Percentiles rank a stretch among this genome's conserved stretches.
phyloP scores from a whole-genome alignment of 768 basidiomycete genomes.

The Austroboletus eburneus region DNA sequence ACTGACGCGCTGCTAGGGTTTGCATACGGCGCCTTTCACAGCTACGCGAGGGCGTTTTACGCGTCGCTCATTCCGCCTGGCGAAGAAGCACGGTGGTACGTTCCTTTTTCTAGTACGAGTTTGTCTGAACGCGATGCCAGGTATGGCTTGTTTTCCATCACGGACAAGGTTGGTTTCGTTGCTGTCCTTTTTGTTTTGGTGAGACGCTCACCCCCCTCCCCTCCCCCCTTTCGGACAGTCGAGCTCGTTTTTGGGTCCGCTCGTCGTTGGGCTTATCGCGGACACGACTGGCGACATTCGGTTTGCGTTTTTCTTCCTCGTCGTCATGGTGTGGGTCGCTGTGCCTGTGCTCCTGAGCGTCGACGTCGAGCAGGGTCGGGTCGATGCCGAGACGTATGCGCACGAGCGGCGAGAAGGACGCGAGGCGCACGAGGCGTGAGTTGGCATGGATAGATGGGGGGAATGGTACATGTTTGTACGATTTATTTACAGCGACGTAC shows the following conservation, averaged over 20 bases:
- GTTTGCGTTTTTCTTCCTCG: slow-evolving; percentile 85
- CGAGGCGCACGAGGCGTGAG: not conserved
- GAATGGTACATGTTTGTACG: not conserved
- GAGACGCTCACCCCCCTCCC: too few relatives aligned
- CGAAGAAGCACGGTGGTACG: slow-evolving; percentile 86
- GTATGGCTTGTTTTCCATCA: slow-evolving; percentile 84
- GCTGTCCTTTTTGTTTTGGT: too few relatives aligned
- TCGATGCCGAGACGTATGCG: slow-evolving; percentile 42
- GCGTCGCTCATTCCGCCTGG: slow-evolving; percentile 82
- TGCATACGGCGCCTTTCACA: slow-evolving; percentile 88
- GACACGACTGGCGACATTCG: slow-evolving; percentile 91
- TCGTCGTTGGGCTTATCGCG: slow-evolving; percentile 83
- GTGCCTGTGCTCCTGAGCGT: slow-evolving; percentile 73
- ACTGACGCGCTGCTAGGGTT: slow-evolving; percentile 37
- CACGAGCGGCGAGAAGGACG: slow-evolving; percentile 1
- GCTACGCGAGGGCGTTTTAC: slow-evolving; percentile 84
- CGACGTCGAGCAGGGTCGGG: slow-evolving; percentile 60
- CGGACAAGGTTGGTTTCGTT: slow-evolving; percentile 60
- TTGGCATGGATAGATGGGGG: not conserved
- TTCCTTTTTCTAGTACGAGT: not conserved
- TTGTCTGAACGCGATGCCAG: slow-evolving; percentile 18
- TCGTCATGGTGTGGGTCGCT: slow-evolving; percentile 75
- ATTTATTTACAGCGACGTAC: too few relatives aligned
- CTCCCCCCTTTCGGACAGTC: slow-evolving; percentile 57
- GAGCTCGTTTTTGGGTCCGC: slow-evolving; percentile 87